A percentile compares a stretch with the other conserved stretches of the same genome.
phyloP scores from a whole-genome alignment of 495 filamentous ascomycete species.

The Trichodelitschia bisporula region DNA sequence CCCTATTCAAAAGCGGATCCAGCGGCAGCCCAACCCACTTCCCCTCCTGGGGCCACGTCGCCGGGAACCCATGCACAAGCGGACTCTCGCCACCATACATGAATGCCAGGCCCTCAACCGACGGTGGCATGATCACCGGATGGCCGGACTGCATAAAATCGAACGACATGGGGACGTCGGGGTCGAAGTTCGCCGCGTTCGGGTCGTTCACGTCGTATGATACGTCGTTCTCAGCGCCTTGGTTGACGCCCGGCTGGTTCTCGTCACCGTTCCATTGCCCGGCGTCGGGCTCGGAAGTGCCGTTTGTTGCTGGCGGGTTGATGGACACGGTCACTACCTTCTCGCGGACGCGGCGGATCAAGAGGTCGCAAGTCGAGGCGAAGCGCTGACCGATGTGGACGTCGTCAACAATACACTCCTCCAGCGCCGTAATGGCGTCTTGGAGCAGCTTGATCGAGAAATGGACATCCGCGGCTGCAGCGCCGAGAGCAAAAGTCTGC shows the following conservation, averaged over 20 bases:
- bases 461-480: slow-evolving; percentile 67
- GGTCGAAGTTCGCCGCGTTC: too few relatives aligned
- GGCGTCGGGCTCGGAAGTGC: slow-evolving; percentile 6
- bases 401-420: slow-evolving; percentile 77
- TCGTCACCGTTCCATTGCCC: slow-evolving; percentile 5
- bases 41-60: background rate
- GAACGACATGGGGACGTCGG: background rate
- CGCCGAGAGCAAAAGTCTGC: slow-evolving; percentile 79
- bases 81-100: too few relatives aligned
- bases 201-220: slow-evolving; percentile 1
- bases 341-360: slow-evolving; percentile 15
- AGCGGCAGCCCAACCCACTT: slow-evolving; percentile 24
- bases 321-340: slow-evolving; percentile 17
- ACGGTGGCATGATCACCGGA: background rate
- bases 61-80: too few relatives aligned
- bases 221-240: slow-evolving; percentile 5
- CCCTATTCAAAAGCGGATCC: slow-evolving; percentile 17
- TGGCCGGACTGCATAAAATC: background rate
- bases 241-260: slow-evolving; percentile 10
- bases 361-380: slow-evolving; percentile 61
- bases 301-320: slow-evolving; percentile 1
- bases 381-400: slow-evolving; percentile 88
- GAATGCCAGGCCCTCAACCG: background rate
- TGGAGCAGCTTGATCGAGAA: slow-evolving; percentile 63
- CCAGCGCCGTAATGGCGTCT: slow-evolving; percentile 50